Base-by-base conservation (phyloP, 805 yeast species). In the Myxozyma geophila region DNA sequence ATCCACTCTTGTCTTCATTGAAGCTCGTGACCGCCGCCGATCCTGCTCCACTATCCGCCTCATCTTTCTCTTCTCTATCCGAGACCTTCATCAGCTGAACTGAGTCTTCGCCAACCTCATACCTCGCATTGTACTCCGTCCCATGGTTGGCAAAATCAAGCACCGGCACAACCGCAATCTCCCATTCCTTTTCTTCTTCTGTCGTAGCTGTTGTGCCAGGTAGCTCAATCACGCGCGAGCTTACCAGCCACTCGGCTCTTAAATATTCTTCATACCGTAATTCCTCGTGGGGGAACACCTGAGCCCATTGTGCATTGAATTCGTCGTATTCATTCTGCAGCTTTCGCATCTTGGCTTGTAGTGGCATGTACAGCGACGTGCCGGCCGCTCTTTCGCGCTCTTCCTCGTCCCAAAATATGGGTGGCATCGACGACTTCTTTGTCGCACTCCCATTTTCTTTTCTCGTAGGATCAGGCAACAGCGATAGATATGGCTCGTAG, bases 141-240 rank as follows among this genome's bases (percentile, higher is more conserved):
- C 28, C 64, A 66, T 84, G 87, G 71, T 84, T 84, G 33, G 80
- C 85, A 69, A 82, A 79, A 69, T 85, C 88, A 2, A 85, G 69
- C 5, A 83, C 67, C 0, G 88, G 88, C 2, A 84, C 85, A 63
- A 85, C 79, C 78, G 80, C 84, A 61, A 81, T 50, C 52, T 67
- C 62, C 15, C 60, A 60, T 8, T 62, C 52, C 15, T 41, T 66
- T 12, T 48, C 65, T 7, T 59, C 63, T 28, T 28, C 28, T 28
- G 28, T 28, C 28, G 28, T 28, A 5, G 28, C 28, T 28, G 28
- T 28, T 28, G 28, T 28, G 4, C 65, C 63, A 2, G 70, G 68
- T 0, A 76, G 67, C 51, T 75, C 76, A 39, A 78, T 59, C 1
- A 73, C 65, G 13, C 81, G 69, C 28, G 80, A 76, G 2, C 74